These are phyloP conservation scores for Nigrospora oryzae DNA, from an alignment of 2,329 filamentous ascomycete species.

Conservation along the genomic window DNA sequence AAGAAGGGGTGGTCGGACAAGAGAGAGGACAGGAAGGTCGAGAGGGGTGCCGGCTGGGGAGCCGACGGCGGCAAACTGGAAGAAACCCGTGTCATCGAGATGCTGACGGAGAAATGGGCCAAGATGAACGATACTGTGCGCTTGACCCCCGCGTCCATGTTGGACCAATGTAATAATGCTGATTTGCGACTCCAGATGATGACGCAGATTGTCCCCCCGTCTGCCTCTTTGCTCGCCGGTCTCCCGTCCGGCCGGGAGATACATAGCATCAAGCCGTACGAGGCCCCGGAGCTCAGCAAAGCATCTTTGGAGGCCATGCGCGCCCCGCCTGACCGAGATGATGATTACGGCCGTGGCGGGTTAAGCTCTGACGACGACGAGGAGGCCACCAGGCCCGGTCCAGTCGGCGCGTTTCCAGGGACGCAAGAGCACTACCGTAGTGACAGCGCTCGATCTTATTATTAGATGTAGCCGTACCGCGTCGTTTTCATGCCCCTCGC, in stretches of 20 bases:
- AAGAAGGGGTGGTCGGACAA: conserved; percentile 65
- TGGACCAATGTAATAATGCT: neutral
- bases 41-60: conserved; percentile 67
- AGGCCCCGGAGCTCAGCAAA: conserved; percentile 55
- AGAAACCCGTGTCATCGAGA: conserved; percentile 76
- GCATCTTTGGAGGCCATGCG: conserved; percentile 56
- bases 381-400: conserved; percentile 10
- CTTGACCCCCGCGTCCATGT: neutral
- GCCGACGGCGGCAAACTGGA: conserved; percentile 77
- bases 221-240: conserved; percentile 61
- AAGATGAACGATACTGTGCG: conserved; percentile 87
- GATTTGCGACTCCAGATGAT: conserved; percentile 50
- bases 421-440: conserved; percentile 17
- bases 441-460: conserved; percentile 19
- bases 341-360: conserved; percentile 28
- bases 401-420: conserved; percentile 18
- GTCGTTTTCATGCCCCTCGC: neutral
- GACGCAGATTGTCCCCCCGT: conserved; percentile 66
- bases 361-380: conserved; percentile 36
- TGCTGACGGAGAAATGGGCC: conserved; percentile 82
- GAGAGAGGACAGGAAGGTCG: conserved; percentile 70
- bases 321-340: conserved; percentile 37
- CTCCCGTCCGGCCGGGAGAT: conserved; percentile 89
- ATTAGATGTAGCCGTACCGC: conserved; percentile 7
- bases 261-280: conserved; percentile 61